phyloP scores from a whole-genome alignment of 768 basidiomycete species.

The Mycena sanguinolenta region DNA sequence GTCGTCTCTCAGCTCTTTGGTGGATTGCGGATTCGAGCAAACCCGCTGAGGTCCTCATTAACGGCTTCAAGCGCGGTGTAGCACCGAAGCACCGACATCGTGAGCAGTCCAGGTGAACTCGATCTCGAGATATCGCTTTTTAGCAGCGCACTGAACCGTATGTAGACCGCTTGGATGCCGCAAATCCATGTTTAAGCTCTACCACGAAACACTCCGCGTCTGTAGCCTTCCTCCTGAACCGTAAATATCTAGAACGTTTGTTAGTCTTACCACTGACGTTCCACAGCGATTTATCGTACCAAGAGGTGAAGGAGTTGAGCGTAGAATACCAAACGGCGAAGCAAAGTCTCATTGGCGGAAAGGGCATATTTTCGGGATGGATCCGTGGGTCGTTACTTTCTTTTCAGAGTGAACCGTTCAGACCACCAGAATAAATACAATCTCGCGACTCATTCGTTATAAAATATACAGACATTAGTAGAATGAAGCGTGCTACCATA shows the following conservation, averaged over 20 bases:
- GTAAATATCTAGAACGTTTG: constrained; percentile 34
- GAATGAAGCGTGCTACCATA: background rate
- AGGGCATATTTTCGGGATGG: constrained; percentile 74
- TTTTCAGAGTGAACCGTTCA: background rate
- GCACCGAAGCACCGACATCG: constrained; percentile 77
- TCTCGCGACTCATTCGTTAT: background rate
- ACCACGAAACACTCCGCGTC: constrained; percentile 40
- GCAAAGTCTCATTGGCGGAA: constrained; percentile 54
- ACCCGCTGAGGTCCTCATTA: constrained; percentile 77
- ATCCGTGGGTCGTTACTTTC: constrained; percentile 44
- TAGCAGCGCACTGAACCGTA: background rate
- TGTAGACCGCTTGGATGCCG: constrained; percentile 67
- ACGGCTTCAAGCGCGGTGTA: constrained; percentile 84
- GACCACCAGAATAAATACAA: background rate
- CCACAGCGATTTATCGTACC: constrained; percentile 52
- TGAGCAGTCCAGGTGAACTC: constrained; percentile 69
- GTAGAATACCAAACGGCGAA: constrained; percentile 68
- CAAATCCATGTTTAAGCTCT: constrained; percentile 66
- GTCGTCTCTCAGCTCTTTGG: constrained; percentile 67
- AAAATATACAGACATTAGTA: constrained; percentile 18
- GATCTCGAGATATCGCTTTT: background rate
- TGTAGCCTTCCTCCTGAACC: constrained; percentile 33
- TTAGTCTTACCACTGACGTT: constrained; percentile 1
- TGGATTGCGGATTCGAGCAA: constrained; percentile 69
- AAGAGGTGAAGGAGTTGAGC: constrained; percentile 56